Base-by-base conservation (phyloP, 345 rosid genomes). In the Arabis alpina region DNA sequence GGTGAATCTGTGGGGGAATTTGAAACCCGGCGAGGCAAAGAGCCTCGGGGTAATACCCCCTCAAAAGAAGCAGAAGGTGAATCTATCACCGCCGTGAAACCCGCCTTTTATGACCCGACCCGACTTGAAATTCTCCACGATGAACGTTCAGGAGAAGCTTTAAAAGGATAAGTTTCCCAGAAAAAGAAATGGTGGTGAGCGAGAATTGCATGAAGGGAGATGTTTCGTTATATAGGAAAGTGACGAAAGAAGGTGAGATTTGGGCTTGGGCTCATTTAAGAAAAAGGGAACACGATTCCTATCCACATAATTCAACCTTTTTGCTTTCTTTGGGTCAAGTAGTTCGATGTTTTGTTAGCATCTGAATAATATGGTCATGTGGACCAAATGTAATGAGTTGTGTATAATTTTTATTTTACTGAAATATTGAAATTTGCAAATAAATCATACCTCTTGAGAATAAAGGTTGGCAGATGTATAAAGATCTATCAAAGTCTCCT, bases 11-110 rank as follows among this genome's bases (percentile, higher is more conserved):
- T 41, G 97, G 97, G 97, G 98, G 93, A 15, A 12, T 86, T 88
- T 88, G 73, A 71, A 86, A 87, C 82, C 98, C 96, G 93, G 89
- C 98, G 98, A 87, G 97, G 97, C 98, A 16, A 87, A 86, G 78
- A 81, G 98, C 98, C 98, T 92, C 97, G 76, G 70, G 96, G 95
- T 93, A 81, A 88, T 4, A 94, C 93, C 98, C 96, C 97, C 93
- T 82, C 98, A 91, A 80, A 86, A 84, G 96, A 82, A 85, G 94
- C 87, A 91, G 88, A 56, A 59, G 82, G 75, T 58, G 80, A 76
- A 72, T 83, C 88, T 78, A 73, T 75, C 75, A 64, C 76, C 79
- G 74, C 81, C 78, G 84, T 76, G 51, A 66, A 32, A 73, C 59
- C 81, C 76, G 83, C 78, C 82, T 76, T 73, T 77, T 55, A 64